Base-by-base conservation (phyloP, 2,329 filamentous ascomycete genomes). In the Colletotrichum costaricense region DNA sequence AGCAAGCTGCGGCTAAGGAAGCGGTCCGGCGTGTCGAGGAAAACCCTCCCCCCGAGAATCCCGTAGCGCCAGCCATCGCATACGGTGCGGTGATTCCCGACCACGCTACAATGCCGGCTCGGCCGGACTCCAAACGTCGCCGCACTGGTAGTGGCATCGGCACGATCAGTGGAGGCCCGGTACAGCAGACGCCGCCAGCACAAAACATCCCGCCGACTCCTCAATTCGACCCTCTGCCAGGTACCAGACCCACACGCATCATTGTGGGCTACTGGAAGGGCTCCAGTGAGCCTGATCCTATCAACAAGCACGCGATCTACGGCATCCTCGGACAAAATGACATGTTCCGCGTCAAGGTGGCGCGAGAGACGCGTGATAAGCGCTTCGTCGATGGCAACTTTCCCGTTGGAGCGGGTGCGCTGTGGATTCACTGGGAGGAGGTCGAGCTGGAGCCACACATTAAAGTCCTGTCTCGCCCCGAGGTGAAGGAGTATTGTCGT, bases 381-480 rank as follows among this genome's bases (percentile, higher is more conserved):
- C 86, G 88, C 0, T 86, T 85, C 35, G 82, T 90, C 1, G 84
- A 88, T 38, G 90, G 89, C 46, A 92, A 92, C 78, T 92, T 91
- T 67, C 91, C 91, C 0, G 80, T 80, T 2, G 90, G 90, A 1
- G 88, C 90, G 1, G 90, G 90, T 14, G 89, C 88, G 1, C 79
- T 92, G 1, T 92, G 90, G 90, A 89, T 92, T 49, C 82, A 86
- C 6, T 92, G 90, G 74, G 89, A 92, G 16, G 89, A 92, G 63
- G 88, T 91, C 12, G 85, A 87, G 42, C 88, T 92, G 28, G 86
- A 92, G 28, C 82, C 85, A 1, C 89, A 92, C 62, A 82, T 93
- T 0, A 79, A 82, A n/a, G 76, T 81, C 1, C 80, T 92, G 1
- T 85, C 80, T 4, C 82, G 90, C 11, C 82, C 85, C 1, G 90